Percentiles rank a stretch among this genome's conserved stretches.
phyloP scores from a whole-genome alignment of 2,329 filamentous ascomycete species.

The Aureobasidium sp. region DNA sequence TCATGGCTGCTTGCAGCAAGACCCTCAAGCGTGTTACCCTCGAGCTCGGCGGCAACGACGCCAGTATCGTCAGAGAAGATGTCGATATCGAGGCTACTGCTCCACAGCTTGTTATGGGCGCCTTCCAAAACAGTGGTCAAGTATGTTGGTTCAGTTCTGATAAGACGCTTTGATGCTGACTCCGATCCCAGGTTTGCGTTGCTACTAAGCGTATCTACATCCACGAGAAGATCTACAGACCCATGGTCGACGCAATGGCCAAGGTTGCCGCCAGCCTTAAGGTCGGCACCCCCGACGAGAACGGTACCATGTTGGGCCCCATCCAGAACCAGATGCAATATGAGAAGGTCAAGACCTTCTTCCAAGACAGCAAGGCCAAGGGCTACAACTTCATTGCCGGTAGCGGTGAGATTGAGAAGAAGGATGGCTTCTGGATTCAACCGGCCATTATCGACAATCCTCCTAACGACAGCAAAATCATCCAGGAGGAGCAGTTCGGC shows the following conservation, averaged over 20 bases:
- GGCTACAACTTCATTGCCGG: conserved; percentile 48
- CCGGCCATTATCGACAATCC: conserved; percentile 44
- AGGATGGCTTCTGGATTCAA: conserved; percentile 35
- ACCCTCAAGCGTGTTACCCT: conserved; percentile 56
- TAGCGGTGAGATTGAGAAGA: conserved; percentile 40
- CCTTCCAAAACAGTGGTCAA: conserved; percentile 54
- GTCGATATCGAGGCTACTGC: conserved; percentile 48
- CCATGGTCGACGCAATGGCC: conserved; percentile 43
- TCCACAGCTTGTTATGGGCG: conserved; percentile 44
- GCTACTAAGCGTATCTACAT: conserved; percentile 52
- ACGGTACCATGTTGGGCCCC: conserved; percentile 48
- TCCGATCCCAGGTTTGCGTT: conserved; percentile 38
- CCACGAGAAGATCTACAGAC: conserved; percentile 47
- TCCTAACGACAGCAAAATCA: conserved; percentile 33
- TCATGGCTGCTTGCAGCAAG: conserved; percentile 50
- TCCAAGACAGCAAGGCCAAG: conserved; percentile 32
- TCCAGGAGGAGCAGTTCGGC: conserved; percentile 47
- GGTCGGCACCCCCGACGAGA: conserved; percentile 33
- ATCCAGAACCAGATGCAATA: conserved; percentile 54
- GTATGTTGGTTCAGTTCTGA: conserved; percentile 21
- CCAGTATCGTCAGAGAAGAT: conserved; percentile 53
- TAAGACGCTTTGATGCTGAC: neutral
- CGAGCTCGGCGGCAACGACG: conserved; percentile 57
- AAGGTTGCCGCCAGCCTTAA: conserved; percentile 40
- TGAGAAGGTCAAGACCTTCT: conserved; percentile 40